Conservation (phyloP, 75 land plant species). For the Pinus tabuliformis region DNA sequence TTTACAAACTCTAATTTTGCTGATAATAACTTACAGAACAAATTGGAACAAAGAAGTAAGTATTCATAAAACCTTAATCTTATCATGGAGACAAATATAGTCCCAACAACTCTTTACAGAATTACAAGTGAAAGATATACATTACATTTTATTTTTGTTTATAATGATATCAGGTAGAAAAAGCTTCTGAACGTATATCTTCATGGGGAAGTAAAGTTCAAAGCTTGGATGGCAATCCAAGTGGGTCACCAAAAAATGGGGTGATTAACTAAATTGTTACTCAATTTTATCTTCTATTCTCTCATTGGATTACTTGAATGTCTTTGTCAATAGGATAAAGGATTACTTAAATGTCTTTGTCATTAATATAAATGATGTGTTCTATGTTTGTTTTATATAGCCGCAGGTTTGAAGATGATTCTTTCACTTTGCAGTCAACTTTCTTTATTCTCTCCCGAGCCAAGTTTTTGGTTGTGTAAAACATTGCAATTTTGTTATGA, state of each 20-base stretch:
- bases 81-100: not conserved
- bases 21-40: constrained; percentile 27
- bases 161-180: not conserved
- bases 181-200: not conserved
- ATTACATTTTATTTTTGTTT: not conserved
- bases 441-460: too few species aligned
- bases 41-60: constrained; percentile 61
- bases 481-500: too few species aligned
- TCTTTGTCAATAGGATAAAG: not conserved
- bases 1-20: constrained; percentile 32
- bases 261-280: not conserved
- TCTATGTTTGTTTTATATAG: too few species aligned
- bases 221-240: not conserved
- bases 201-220: not conserved
- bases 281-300: not conserved
- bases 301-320: too few species aligned
- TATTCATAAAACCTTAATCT: not conserved
- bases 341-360: not conserved
- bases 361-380: too few species aligned
- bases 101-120: not conserved
- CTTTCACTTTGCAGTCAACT: too few species aligned
- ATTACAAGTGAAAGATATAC: not conserved
- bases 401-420: too few species aligned
- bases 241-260: not conserved
- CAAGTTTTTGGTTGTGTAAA: too few species aligned